Evolutionary conservation across 2,329 filamentous ascomycete species (phyloP).

Genomic region (Colletotrichum sp.): DNA sequence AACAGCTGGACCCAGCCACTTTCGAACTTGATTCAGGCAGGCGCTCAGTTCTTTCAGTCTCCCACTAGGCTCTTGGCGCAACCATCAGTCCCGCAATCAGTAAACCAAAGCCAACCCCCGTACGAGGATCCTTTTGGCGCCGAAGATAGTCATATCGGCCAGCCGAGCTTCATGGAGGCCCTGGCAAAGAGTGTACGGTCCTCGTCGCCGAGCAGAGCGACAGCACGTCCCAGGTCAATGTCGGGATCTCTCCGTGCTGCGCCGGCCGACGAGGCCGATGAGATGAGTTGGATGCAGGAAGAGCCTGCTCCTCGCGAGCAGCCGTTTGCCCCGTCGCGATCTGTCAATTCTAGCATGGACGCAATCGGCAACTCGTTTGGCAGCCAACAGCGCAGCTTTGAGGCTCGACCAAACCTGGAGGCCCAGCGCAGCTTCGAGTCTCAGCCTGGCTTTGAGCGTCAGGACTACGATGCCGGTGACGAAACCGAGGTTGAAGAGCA

Average conservation of each 20-base stretch:
- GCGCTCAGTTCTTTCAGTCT: constrained; percentile 20
- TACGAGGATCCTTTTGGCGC: constrained; percentile 34
- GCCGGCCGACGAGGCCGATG: constrained; percentile 33
- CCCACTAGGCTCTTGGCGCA: not conserved
- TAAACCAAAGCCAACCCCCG: constrained; percentile 17
- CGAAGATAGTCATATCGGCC: constrained; percentile 28
- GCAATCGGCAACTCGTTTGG: constrained; percentile 3
- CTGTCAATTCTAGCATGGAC: constrained; percentile 8
- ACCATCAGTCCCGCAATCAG: not conserved
- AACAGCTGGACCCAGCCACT: constrained; percentile 18
- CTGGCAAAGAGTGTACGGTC: constrained; percentile 29
- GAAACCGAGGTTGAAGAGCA: constrained; percentile 12
- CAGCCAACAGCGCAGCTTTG: not conserved
- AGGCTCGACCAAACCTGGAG: not conserved
- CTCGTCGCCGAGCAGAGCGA: not conserved
- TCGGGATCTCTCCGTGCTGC: constrained; percentile 8
- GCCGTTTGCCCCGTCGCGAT: not conserved
- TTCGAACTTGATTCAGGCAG: constrained; percentile 17
- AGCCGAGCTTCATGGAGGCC: constrained; percentile 36
- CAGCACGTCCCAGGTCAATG: not conserved
- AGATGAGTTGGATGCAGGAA: constrained; percentile 49
- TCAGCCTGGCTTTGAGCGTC: not conserved
- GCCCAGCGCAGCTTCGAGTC: not conserved
- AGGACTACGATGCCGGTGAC: not conserved
- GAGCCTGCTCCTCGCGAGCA: constrained; percentile 17